Evolutionary conservation across 2,329 filamentous ascomycete species (phyloP).

Genomic region (Botrytis cinerea): DNA sequence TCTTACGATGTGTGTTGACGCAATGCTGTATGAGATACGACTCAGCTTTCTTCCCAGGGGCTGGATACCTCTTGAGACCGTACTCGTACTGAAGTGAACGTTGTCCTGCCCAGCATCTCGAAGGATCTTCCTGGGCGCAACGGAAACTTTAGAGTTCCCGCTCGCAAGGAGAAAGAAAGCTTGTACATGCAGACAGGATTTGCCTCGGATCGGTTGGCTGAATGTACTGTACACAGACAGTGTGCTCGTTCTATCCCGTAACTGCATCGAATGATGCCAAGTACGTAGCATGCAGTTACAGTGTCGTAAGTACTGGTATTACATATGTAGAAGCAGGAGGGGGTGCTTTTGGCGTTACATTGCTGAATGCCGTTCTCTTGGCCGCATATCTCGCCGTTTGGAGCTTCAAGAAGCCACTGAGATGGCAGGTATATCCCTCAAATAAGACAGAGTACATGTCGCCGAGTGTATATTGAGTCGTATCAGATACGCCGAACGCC

Average conservation of each 20-base stretch:
- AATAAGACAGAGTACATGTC: not conserved
- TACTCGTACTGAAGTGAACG: not conserved
- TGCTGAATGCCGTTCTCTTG: not conserved
- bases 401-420: not conserved
- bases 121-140: not conserved
- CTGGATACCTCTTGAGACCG: not conserved
- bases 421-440: not conserved
- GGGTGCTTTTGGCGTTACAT: not conserved
- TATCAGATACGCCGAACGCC: not conserved
- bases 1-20: not conserved
- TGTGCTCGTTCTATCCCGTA: not conserved
- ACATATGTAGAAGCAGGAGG: not conserved
- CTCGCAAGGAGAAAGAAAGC: constrained; percentile 1
- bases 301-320: not conserved
- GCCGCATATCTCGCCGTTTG: not conserved
- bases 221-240: not conserved
- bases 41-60: not conserved
- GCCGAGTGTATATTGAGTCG: not conserved
- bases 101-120: not conserved
- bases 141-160: not conserved
- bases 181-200: not conserved
- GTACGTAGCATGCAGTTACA: not conserved
- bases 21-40: not conserved
- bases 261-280: constrained; percentile 7
- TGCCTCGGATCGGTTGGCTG: not conserved